Percentiles rank a stretch among this genome's conserved stretches.
Conservation (phyloP, 2,329 filamentous ascomycete genomes). For the Alternaria hordeiaustralica region DNA sequence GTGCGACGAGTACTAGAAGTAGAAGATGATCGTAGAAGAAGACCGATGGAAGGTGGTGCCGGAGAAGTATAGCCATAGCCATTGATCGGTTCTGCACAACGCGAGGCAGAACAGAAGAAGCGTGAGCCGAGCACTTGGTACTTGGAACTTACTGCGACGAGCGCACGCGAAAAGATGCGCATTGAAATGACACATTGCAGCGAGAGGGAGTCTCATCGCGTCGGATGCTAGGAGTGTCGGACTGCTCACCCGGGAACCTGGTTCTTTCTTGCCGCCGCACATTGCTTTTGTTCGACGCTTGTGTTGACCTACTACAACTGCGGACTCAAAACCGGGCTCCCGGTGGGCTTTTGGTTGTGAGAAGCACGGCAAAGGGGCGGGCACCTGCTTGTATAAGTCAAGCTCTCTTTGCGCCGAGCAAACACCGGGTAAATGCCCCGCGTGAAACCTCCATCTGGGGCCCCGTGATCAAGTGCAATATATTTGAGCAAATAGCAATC, state of each 20-base stretch:
- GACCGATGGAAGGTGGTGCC: not conserved
- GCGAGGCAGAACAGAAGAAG: not conserved
- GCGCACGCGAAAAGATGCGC: not conserved
- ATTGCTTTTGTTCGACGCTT: not conserved
- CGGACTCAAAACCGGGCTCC: not conserved
- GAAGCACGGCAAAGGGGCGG: not conserved
- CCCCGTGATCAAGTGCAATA: conserved; percentile 18
- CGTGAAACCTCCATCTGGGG: conserved; percentile 4
- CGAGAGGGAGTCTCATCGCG: not conserved
- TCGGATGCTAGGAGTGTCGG: not conserved
- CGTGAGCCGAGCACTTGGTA: not conserved
- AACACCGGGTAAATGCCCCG: conserved; percentile 21
- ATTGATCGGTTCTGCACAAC: not conserved
- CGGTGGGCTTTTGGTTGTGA: not conserved
- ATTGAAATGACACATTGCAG: not conserved
- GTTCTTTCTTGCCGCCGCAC: not conserved
- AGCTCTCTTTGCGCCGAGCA: conserved; percentile 5
- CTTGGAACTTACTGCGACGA: not conserved
- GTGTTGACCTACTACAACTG: not conserved
- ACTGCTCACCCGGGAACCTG: not conserved
- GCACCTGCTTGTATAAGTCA: conserved; percentile 5
- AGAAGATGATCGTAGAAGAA: not conserved
- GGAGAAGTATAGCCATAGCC: not conserved
- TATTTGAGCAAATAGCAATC: conserved; percentile 14
- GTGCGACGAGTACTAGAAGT: not conserved